Evolutionary conservation across 306 rosid genomes (phyloP).

Genomic region (Cotoneaster glaucophyllus): DNA sequence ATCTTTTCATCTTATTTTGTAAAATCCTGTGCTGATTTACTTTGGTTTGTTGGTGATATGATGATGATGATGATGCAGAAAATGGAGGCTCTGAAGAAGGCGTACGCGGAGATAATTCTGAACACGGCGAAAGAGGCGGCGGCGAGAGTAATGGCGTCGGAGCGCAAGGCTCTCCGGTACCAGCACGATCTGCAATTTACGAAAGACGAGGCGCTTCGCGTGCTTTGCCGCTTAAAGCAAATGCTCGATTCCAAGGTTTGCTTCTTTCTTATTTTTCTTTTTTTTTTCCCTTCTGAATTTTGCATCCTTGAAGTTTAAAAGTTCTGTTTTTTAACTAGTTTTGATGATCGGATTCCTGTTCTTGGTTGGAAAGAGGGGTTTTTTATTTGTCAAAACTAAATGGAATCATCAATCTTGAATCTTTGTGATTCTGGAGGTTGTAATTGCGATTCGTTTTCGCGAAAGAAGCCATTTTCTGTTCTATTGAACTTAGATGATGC

Average conservation of each 20-base stretch:
- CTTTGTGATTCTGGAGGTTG: neutral
- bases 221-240: constrained; percentile 57
- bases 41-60: neutral
- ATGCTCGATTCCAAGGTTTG: constrained; percentile 66
- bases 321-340: neutral
- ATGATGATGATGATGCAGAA: constrained; percentile 34
- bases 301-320: neutral
- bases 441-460: neutral
- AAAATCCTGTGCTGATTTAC: neutral
- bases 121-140: constrained; percentile 85
- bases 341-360: neutral
- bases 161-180: constrained; percentile 37
- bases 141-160: constrained; percentile 57
- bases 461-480: neutral
- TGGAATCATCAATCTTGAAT: neutral
- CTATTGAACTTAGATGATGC: neutral
- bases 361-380: neutral
- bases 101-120: constrained; percentile 65
- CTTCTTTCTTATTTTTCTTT: neutral
- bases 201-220: constrained; percentile 49
- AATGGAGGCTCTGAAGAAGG: constrained; percentile 64
- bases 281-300: neutral
- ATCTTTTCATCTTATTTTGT: neutral
- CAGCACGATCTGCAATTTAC: constrained; percentile 41
- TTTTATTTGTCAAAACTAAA: too few species aligned